Evolutionary conservation across 371 early-diverging fungal genomes (phyloP), one percentile per base, ranked within the genome.

Genomic region (Phascolomyces articulosus): DNA sequence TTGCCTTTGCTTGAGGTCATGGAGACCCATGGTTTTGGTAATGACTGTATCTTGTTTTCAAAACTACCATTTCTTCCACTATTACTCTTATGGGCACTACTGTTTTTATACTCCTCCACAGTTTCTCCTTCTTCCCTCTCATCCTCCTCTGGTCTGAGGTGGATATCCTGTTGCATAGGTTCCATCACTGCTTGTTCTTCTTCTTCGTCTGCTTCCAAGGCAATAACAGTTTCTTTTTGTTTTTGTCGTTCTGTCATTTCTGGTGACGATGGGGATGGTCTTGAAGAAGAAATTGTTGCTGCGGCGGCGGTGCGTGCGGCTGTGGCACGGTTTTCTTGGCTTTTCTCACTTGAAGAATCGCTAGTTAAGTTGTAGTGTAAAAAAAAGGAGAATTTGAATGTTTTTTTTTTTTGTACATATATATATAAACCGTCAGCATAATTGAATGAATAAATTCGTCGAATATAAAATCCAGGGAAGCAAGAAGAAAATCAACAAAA

Each of bases 161-260:
- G n/a, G n/a, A n/a, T n/a, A n/a, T n/a, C 20, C 31, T 15, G 20
- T 40, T 26, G 29, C 48, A 49, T 48, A 11, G 60, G 28, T 27
- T 62, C 63, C 53, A 62, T 54, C 15, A 59, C 40, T 10, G 63
- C 66, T 16, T 60, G 27, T 55, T 66, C 66, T 47, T 66, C 66
- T 38, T 60, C 66, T 41, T 66, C 66, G 48, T 66, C 66, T 15
- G 66, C 66, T 23, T 66, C 66, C 10, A 66, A 44, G 20, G 66
- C 51, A 6, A 66, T 66, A 4, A 66, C 66, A 41, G 58, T 66
- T 20, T 66, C 66, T n/a, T 23, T 51, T 51, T 20, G 51, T n/a
- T 23, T 11, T 7, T 51, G 21, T 6, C 24, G 24, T 24, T 20
- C n/a, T 51, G 51, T 18, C 51, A 51, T n/a, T 9, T 51, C 44